Base-by-base conservation (phyloP, 768 basidiomycete species). In the Tubosaeta sp. region DNA sequence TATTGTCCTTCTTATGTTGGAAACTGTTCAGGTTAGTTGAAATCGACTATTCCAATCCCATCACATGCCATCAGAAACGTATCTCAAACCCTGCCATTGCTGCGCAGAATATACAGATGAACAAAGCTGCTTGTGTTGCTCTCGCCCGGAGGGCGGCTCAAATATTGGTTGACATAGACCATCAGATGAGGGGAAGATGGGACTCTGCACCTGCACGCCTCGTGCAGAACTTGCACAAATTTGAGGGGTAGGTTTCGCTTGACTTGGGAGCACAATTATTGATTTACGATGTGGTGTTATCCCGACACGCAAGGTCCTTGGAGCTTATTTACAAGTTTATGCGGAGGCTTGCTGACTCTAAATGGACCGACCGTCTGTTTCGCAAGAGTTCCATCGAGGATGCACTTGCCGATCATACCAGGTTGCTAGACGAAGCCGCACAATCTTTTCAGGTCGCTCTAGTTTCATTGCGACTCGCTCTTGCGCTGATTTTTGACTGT, bases 121-220 rank as follows among this genome's bases (percentile, higher is more conserved):
- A 79, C 46, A 74, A 69, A 52, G 64, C 59, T 2, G 67, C 63
- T 1, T 80, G 78, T 53, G 62, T 68, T 47, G 60, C 72, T 19
- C 55, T 74, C 26, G 75, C 74, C 5, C 63, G 69, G 33, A 69
- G 76, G 9, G 75, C 76, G 22, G 67, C 74, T 13, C 64, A 72
- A 14, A 68, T 79, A 31, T 50, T 79, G 27, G 54, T 74, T 25
- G 72, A 78, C 44, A 72, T 79, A 31, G 67, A 72, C 16, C 68
- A 72, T 43, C 74, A 76, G 32, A 78, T 80, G 76, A 64, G 61
- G 9, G 76, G 71, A 32, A 64, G 71, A 43, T 76, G 74, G 72
- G 70, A 75, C n/a, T 61, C 65, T 34, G 75, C 76, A 1, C 75
- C 78, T 0, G 62, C 66, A 22, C 59, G 67, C 5, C 59, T 79